Conservation (phyloP, 192 early-diverging fungal species). For the Coemansia sp. region DNA sequence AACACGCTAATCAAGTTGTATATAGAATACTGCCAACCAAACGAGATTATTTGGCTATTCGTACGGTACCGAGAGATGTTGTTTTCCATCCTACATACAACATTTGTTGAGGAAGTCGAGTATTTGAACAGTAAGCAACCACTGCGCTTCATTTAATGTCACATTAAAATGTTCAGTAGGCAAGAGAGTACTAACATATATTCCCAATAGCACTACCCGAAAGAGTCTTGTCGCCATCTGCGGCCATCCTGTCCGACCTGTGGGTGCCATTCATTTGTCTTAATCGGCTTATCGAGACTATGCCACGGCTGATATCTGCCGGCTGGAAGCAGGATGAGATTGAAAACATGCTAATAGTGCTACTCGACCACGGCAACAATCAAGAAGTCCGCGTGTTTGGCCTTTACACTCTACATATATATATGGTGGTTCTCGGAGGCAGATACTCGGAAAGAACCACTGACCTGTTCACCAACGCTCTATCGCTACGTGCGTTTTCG, state of each 20-base stretch:
- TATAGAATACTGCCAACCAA: conserved; percentile 24
- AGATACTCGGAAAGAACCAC: conserved; percentile 21
- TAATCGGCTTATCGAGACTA: conserved; percentile 24
- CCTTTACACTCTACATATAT: conserved; percentile 25
- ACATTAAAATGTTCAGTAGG: background rate
- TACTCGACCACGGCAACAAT: conserved; percentile 51
- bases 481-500: conserved; percentile 36
- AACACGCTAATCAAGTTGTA: background rate
- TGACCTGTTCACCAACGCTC: conserved; percentile 40
- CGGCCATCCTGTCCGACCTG: conserved; percentile 11
- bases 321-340: conserved; percentile 40
- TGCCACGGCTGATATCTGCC: conserved; percentile 32
- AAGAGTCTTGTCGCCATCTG: conserved; percentile 31
- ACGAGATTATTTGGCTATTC: conserved; percentile 40
- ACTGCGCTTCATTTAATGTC: background rate
- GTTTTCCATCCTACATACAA: conserved; percentile 22
- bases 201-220: conserved; percentile 25
- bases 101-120: conserved; percentile 27
- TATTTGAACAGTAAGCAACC: conserved; percentile 36
- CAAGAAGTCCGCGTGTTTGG: conserved; percentile 41
- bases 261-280: conserved; percentile 27
- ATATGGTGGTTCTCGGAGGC: conserved; percentile 23
- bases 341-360: conserved; percentile 45
- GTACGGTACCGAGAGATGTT: conserved; percentile 25
- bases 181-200: background rate